Base-by-base conservation (phyloP, 495 filamentous ascomycete genomes). In the Aspergillus leporis region DNA sequence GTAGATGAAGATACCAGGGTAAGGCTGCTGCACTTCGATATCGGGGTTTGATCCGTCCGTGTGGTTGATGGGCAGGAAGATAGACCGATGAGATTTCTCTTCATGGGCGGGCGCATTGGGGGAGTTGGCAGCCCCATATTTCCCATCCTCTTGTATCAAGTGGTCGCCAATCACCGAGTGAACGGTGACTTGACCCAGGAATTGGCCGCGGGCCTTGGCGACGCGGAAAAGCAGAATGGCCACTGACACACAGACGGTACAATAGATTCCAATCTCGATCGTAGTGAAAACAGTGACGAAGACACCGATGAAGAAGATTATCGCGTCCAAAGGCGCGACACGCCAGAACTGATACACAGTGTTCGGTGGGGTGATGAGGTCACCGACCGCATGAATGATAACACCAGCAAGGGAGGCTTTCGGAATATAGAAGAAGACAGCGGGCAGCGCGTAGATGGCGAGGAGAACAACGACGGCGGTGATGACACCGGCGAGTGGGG, bases 1-100 rank as follows among this genome's bases (percentile, higher is more conserved):
- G 76, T 97, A 98, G 70, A 98, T 97, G 78, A 98, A 98, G 65
- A 98, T 86, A 58, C 94, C 94, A 0, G 94, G 93, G 67, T 92
- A 92, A 7, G 94, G 94, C 60, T 83, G 85, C 57, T 88, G 77
- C 9, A 96, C 77, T 4, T 90, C 83, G 56, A 98, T 78, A 19
- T 89, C 81, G 2, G 95, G 94, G 70, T 98, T 98, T 14, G 90
- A 92, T 48, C 94, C 94, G 69, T 98, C 94, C 19, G 80, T 76
- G 68, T 93, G 92, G 60, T 90, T 87, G 61, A 97, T 81, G 5
- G 94, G 94, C n/a, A 98, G 78, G 81, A 93, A 98, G 43, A 97
- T 85, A 46, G 91, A 90, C 13, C 92, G 84, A 25, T 71, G 45
- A 55, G 65, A 61, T 18, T 62, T 64, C 28, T 72, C 51, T 61